These are phyloP conservation scores for Blastobotrys niveus DNA, from an alignment of 1,139 yeast genomes.

Conservation along the genomic window DNA sequence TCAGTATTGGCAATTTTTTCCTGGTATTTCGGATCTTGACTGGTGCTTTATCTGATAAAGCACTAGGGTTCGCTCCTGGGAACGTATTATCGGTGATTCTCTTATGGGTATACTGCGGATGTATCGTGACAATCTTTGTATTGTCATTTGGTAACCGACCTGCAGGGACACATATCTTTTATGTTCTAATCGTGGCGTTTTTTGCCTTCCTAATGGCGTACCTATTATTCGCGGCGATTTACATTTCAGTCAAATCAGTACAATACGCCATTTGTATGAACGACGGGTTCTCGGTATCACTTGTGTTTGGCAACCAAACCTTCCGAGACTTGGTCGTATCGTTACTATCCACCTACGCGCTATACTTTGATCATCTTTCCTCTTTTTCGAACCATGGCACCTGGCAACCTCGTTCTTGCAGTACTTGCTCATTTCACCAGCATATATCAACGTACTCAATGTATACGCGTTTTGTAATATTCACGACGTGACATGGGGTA, in stretches of 20 bases:
- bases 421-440: slow-evolving; percentile 65
- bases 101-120: slow-evolving; percentile 83
- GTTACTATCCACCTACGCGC: slow-evolving; percentile 72
- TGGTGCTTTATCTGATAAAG: slow-evolving; percentile 54
- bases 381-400: slow-evolving; percentile 75
- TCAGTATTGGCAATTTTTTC: slow-evolving; percentile 69
- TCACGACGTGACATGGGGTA: slow-evolving; percentile 87
- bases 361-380: slow-evolving; percentile 68
- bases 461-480: slow-evolving; percentile 82
- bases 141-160: slow-evolving; percentile 93
- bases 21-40: slow-evolving; percentile 72
- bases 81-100: slow-evolving; percentile 72
- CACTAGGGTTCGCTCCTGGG: slow-evolving; percentile 61
- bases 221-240: slow-evolving; percentile 84
- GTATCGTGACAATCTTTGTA: slow-evolving; percentile 85
- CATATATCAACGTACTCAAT: slow-evolving; percentile 70
- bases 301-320: slow-evolving; percentile 55
- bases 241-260: slow-evolving; percentile 72
- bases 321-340: slow-evolving; percentile 87
- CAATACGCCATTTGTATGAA: slow-evolving; percentile 39
- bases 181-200: slow-evolving; percentile 75
- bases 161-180: slow-evolving; percentile 79
- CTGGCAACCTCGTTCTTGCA: slow-evolving; percentile 70
- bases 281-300: slow-evolving; percentile 40
- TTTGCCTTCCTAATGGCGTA: slow-evolving; percentile 90